These are phyloP conservation scores for Diaporthe ampelina DNA, from an alignment of 2,329 filamentous ascomycete species.

Conservation along the genomic window DNA sequence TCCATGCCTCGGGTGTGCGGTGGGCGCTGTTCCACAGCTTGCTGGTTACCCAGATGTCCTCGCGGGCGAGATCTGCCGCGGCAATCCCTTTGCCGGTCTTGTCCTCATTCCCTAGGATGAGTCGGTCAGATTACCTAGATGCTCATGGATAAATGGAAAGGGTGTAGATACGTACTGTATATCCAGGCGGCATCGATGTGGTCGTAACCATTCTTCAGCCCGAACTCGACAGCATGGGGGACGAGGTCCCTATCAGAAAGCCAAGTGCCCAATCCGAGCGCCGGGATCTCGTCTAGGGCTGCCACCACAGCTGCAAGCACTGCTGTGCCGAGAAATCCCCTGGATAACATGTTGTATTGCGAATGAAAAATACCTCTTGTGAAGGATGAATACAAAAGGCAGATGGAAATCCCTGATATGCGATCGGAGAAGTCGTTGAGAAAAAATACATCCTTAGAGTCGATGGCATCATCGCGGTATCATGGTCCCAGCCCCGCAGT, in stretches of 20 bases:
- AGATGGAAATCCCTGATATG: not conserved
- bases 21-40: conserved; percentile 54
- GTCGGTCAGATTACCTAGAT: not conserved
- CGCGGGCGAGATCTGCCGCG: conserved; percentile 60
- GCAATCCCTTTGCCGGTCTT: conserved; percentile 63
- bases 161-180: conserved; percentile 29
- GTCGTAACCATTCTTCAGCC: conserved; percentile 40
- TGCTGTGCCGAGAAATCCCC: not conserved
- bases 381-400: not conserved
- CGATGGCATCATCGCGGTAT: conserved; percentile 32
- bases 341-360: conserved; percentile 28
- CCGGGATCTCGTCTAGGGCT: conserved; percentile 38
- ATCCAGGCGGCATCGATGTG: conserved; percentile 43
- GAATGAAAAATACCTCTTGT: not conserved
- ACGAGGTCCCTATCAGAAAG: conserved; percentile 39
- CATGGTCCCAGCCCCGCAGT: conserved; percentile 30
- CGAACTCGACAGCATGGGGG: conserved; percentile 40
- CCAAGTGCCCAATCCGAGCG: conserved; percentile 41
- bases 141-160: too few relatives aligned
- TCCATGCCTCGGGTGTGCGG: conserved; percentile 53
- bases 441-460: not conserved
- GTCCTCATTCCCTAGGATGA: conserved; percentile 58
- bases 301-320: conserved; percentile 27
- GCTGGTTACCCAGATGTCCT: conserved; percentile 67
- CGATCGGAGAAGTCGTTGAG: not conserved